Percentiles rank a stretch among this genome's conserved stretches.
These are phyloP conservation scores for Globisporangium paddicum DNA, from an alignment of 352 stramenopile genomes.

Conservation along the genomic window DNA sequence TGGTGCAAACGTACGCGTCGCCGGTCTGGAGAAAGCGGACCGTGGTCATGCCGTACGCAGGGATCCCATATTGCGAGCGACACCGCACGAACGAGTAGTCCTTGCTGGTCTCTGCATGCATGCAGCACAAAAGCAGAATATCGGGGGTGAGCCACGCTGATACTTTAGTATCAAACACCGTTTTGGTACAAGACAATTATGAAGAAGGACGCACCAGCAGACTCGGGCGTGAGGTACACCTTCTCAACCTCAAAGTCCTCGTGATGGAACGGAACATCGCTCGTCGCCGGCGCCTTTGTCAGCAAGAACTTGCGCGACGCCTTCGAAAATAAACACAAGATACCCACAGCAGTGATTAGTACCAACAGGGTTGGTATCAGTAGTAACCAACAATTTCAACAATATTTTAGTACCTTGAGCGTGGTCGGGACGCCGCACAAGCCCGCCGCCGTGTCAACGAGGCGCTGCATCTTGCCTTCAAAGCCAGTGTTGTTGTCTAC, in stretches of 20 bases:
- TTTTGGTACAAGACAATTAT: background rate
- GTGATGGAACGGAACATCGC: constrained; percentile 70
- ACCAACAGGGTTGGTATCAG: background rate
- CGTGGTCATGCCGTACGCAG: constrained; percentile 83
- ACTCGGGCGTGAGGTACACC: constrained; percentile 74
- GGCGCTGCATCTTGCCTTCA: constrained; percentile 85
- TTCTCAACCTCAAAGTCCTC: constrained; percentile 88
- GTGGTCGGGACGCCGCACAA: constrained; percentile 76
- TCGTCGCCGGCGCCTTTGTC: constrained; percentile 27
- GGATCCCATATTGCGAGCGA: constrained; percentile 79
- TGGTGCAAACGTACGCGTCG: constrained; percentile 50
- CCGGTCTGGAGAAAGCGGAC: constrained; percentile 75
- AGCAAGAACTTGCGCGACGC: constrained; percentile 75
- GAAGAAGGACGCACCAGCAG: constrained; percentile 27
- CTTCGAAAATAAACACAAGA: background rate
- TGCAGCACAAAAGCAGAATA: background rate
- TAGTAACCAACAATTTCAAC: background rate
- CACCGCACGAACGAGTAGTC: constrained; percentile 86
- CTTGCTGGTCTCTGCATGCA: constrained; percentile 59
- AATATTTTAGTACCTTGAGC: constrained; percentile 33
- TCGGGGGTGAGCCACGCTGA: background rate
- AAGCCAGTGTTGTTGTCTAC: constrained; percentile 81
- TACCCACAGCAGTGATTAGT: background rate
- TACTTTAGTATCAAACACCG: too few species aligned
- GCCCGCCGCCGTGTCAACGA: constrained; percentile 68